phyloP scores from a whole-genome alignment of 192 early-diverging fungal genomes.

The Phycomyces blakesleeanus region DNA sequence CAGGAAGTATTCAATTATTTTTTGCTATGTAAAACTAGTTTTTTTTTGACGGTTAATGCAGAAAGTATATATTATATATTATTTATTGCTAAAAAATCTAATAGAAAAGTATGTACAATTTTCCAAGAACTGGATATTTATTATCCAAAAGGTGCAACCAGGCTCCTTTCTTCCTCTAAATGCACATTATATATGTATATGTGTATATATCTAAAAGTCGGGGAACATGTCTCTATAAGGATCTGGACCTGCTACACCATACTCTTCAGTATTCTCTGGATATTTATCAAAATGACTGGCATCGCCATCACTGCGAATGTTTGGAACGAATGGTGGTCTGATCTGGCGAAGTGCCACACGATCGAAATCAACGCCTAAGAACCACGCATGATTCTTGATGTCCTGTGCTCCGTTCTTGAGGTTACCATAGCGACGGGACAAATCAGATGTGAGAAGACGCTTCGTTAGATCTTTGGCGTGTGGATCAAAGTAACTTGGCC shows the following conservation, averaged over 20 bases:
- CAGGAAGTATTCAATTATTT: no score
- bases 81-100: no score
- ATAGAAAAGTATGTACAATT: no score
- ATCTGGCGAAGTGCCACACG: slow-evolving; percentile 14
- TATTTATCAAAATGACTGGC: slow-evolving; percentile 94
- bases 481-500: slow-evolving; percentile 81
- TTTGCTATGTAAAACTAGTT: no score
- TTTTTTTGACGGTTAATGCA: no score
- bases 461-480: slow-evolving; percentile 86
- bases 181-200: no score
- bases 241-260: slow-evolving; percentile 50
- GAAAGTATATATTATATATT: no score
- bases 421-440: slow-evolving; percentile 89
- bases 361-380: slow-evolving; percentile 72
- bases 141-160: no score
- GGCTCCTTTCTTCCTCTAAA: not conserved
- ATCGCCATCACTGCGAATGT: slow-evolving; percentile 70
- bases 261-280: slow-evolving; percentile 87
- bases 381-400: slow-evolving; percentile 92
- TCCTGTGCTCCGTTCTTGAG: slow-evolving; percentile 83
- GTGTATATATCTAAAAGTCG: slow-evolving; percentile 8
- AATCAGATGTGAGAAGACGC: slow-evolving; percentile 83
- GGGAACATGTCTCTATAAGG: slow-evolving; percentile 15
- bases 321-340: slow-evolving; percentile 20
- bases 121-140: no score